phyloP scores from a whole-genome alignment of 805 yeast genomes.

The Wickerhamiella allomyrinae region DNA sequence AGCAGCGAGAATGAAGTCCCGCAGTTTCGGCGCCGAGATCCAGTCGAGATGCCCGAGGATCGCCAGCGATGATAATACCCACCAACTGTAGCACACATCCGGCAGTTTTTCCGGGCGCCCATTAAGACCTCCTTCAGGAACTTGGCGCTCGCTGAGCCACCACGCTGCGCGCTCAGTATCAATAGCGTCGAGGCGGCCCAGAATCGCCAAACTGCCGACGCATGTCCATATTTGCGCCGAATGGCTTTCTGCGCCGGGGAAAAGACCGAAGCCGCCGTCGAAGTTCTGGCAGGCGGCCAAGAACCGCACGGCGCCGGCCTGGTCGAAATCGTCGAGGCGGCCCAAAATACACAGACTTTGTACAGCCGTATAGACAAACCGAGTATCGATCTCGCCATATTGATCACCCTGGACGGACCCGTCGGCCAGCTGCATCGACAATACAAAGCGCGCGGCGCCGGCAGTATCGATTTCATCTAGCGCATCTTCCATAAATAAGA shows the following conservation, averaged over 20 bases:
- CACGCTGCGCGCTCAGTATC: slow-evolving; percentile 35
- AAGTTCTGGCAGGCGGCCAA: slow-evolving; percentile 65
- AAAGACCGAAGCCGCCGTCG: slow-evolving; percentile 91
- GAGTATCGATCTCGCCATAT: slow-evolving; percentile 84
- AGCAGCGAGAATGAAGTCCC: slow-evolving; percentile 52
- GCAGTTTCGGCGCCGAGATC: slow-evolving; percentile 55
- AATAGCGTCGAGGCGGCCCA: slow-evolving; percentile 38
- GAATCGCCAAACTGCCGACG: slow-evolving; percentile 63
- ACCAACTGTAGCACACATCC: slow-evolving; percentile 97
- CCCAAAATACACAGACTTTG: slow-evolving; percentile 61
- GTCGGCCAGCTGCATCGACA: slow-evolving; percentile 33
- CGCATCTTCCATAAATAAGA: slow-evolving; percentile 51
- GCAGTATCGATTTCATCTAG: slow-evolving; percentile 30
- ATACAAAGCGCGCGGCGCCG: slow-evolving; percentile 24
- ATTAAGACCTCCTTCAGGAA: slow-evolving; percentile 76
- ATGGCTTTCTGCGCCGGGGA: slow-evolving; percentile 92
- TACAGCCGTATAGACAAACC: slow-evolving; percentile 75
- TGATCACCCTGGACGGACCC: slow-evolving; percentile 85
- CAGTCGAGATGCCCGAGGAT: slow-evolving; percentile 55
- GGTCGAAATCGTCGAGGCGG: slow-evolving; percentile 35
- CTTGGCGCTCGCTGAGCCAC: slow-evolving; percentile 90
- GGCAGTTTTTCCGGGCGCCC: slow-evolving; percentile 94
- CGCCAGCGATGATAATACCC: slow-evolving; percentile 73
- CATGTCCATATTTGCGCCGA: slow-evolving; percentile 72
- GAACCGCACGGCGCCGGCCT: slow-evolving; percentile 46